phyloP scores from a whole-genome alignment of 345 rosid species.

The Camelina sativa region DNA sequence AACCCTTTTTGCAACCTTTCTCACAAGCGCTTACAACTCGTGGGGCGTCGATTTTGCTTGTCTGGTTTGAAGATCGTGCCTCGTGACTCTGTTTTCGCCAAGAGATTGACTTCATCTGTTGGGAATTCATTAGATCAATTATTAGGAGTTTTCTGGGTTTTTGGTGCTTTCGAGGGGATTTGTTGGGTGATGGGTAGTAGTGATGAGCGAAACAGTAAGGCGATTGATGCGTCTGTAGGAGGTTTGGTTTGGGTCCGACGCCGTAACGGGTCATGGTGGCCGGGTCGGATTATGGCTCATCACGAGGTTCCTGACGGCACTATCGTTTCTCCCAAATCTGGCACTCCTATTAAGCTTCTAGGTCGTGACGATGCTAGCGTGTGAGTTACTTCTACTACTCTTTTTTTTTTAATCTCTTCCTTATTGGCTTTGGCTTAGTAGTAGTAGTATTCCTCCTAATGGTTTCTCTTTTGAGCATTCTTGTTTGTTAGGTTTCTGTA shows the following conservation, averaged over 20 bases:
- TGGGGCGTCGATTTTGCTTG: slow-evolving; percentile 39
- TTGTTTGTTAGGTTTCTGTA: not conserved
- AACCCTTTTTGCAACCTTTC: not conserved
- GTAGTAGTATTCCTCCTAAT: slow-evolving; percentile 9
- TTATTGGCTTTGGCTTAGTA: not conserved
- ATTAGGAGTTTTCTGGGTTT: slow-evolving; percentile 28
- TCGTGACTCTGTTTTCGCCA: slow-evolving; percentile 36
- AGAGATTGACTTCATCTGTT: slow-evolving; percentile 26
- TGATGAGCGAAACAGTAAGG: slow-evolving; percentile 58
- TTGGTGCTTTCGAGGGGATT: slow-evolving; percentile 36
- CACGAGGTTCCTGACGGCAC: slow-evolving; percentile 75
- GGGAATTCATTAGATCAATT: slow-evolving; percentile 7
- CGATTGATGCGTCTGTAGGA: slow-evolving; percentile 87
- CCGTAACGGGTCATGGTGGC: slow-evolving; percentile 99
- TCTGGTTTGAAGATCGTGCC: slow-evolving; percentile 28
- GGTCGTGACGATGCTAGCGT: slow-evolving; percentile 98
- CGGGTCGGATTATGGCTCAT: slow-evolving; percentile 89
- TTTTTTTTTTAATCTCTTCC: not conserved
- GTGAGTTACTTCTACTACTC: slow-evolving; percentile 52
- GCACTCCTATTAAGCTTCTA: slow-evolving; percentile 97
- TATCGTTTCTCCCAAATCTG: slow-evolving; percentile 89
- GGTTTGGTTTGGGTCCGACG: slow-evolving; percentile 98
- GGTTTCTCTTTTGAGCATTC: not conserved
- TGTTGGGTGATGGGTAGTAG: slow-evolving; percentile 65
- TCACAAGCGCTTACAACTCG: slow-evolving; percentile 9